These are phyloP conservation scores for Vickermania ingenoplastis DNA, from an alignment of 208 protist species.

Conservation along the genomic window DNA sequence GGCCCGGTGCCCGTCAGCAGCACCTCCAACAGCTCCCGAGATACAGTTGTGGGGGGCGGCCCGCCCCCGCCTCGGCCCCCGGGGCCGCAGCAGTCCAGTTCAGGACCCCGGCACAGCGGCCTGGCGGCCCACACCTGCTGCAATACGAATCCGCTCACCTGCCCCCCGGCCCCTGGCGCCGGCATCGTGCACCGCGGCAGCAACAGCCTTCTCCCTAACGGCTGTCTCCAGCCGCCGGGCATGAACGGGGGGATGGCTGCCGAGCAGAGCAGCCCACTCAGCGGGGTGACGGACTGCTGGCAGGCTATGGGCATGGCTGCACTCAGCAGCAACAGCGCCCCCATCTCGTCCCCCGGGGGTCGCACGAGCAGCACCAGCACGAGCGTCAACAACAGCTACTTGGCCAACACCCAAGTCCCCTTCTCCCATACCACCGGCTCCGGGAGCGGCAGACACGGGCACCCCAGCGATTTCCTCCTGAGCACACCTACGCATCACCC, in stretches of 20 bases:
- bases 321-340: neutral
- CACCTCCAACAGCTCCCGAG: no score
- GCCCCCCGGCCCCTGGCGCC: no score
- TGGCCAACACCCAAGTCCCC: neutral
- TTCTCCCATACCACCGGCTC: neutral
- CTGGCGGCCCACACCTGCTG: no score
- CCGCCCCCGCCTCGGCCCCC: no score
- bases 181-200: no score
- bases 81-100: no score
- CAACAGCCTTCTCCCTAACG: no score
- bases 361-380: neutral
- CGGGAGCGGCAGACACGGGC: neutral
- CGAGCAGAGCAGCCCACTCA: neutral
- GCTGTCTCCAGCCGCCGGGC: no score
- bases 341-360: neutral
- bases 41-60: no score
- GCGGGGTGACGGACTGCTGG: neutral
- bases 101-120: no score
- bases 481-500: neutral
- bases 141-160: no score
- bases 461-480: neutral
- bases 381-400: neutral
- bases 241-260: neutral
- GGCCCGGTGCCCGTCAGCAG: no score
- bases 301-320: neutral